Conservation (phyloP, 2,329 filamentous ascomycete species). For the Lachnellula willkommii region DNA sequence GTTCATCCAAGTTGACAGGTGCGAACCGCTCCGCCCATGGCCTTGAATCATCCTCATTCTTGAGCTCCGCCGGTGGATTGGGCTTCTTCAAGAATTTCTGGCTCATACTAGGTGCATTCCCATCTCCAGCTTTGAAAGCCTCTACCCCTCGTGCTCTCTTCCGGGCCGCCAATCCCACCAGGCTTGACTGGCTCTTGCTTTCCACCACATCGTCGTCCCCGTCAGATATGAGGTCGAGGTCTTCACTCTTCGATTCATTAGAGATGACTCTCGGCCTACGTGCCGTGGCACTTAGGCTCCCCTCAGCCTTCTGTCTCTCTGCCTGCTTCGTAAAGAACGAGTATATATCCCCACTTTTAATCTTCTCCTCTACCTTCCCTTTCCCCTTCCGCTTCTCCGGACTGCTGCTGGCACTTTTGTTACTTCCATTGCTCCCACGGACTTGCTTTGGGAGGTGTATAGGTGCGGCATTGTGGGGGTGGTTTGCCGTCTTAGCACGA, state of each 20-base stretch:
- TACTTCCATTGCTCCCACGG: conserved; percentile 22
- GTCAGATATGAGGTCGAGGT: conserved; percentile 43
- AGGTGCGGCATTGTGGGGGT: conserved; percentile 27
- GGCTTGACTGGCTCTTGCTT: conserved; percentile 46
- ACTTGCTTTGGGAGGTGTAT: conserved; percentile 26
- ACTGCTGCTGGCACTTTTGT: conserved; percentile 37
- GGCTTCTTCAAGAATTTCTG: conserved; percentile 46
- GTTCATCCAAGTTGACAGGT: conserved; percentile 68
- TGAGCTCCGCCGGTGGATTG: conserved; percentile 20
- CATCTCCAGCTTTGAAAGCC: conserved; percentile 23
- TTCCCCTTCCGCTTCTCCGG: conserved; percentile 39
- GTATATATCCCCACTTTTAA: conserved; percentile 51
- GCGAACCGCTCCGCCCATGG: conserved; percentile 88
- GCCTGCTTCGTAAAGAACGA: conserved; percentile 58
- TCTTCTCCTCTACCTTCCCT: conserved; percentile 44
- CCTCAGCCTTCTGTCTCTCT: conserved; percentile 37
- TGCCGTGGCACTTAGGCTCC: conserved; percentile 3
- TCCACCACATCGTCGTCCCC: conserved; percentile 51
- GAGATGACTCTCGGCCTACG: not conserved
- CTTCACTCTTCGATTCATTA: conserved; percentile 20
- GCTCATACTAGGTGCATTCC: conserved; percentile 34
- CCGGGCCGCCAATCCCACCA: conserved; percentile 51
- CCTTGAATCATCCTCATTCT: conserved; percentile 50
- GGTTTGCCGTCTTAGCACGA: conserved; percentile 24
- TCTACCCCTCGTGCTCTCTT: conserved; percentile 44